Evolutionary conservation across 257 asterid genomes (phyloP), one percentile per base, ranked within the genome.

Genomic region (Leptodermis oblonga): DNA sequence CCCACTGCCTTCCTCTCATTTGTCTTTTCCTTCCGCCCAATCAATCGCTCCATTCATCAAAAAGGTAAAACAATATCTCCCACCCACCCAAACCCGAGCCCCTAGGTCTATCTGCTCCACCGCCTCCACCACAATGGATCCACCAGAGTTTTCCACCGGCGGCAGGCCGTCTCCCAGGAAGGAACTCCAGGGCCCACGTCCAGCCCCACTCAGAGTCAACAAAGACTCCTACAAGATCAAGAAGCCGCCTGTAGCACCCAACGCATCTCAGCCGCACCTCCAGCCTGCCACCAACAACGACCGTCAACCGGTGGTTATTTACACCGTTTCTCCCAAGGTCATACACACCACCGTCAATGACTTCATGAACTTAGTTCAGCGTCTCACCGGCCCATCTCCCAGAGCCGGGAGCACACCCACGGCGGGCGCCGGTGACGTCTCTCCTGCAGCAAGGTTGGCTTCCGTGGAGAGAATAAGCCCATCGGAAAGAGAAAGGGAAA

Each of bases 131-230:
- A 54, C 65, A 42, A 85, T 86, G 90, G 86, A 85, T 73, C 86
- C 76, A 31, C 83, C 78, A 83, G 93, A 79, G 14, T 78, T 78
- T 66, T 78, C 65, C 76, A 61, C 84, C 81, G 84, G 78, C 71
- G 79, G 78, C 77, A 71, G 86, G 39, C 83, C 96, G 36, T 90
- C 98, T 3, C 95, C 97, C 13, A 76, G 70, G 23, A 70, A 82
- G 42, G 92, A 87, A 62, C 77, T 93, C n/a, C 96, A 78, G 71
- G 99, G 99, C 65, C 97, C 99, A 25, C 95, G 99, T 14, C 99
- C 99, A 52, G 3, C 96, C 2, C 85, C 95, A 7, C 95, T 93
- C 37, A 87, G 78, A 81, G 96, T 93, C 82, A 90, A 74, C 95
- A 86, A 93, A 77, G 95, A 88, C 78, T 93, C 99, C 54, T 69